phyloP scores from a whole-genome alignment of 768 basidiomycete genomes.

The Clathrus columnatus region DNA sequence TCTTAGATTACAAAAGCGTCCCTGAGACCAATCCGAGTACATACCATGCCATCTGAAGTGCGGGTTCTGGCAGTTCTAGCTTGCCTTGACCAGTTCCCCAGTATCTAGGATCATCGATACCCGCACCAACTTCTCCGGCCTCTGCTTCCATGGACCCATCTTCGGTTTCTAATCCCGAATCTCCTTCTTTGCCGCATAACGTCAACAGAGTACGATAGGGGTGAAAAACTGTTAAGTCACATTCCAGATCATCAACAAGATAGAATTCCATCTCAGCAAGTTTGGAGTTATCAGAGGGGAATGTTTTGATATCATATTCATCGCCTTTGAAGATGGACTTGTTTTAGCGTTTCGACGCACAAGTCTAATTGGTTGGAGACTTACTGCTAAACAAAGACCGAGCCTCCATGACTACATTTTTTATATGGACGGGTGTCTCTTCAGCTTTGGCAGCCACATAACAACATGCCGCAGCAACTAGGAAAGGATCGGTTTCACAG shows the following conservation, averaged over 20 bases:
- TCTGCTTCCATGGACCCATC: conserved; percentile 34
- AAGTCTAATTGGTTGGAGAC: background rate
- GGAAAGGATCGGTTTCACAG: conserved; percentile 91
- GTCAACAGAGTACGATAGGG: conserved; percentile 85
- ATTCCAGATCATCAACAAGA: conserved; percentile 92
- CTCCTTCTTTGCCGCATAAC: conserved; percentile 57
- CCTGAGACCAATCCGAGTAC: conserved; percentile 16
- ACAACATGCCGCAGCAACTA: conserved; percentile 87
- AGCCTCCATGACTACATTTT: conserved; percentile 81
- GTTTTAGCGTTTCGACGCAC: background rate
- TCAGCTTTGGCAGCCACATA: conserved; percentile 98
- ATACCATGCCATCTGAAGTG: conserved; percentile 88
- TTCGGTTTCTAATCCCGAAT: conserved; percentile 28
- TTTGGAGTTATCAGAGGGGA: conserved; percentile 81
- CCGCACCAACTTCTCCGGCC: conserved; percentile 43
- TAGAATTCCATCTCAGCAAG: conserved; percentile 99
- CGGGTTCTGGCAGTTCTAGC: conserved; percentile 64
- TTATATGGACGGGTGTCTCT: conserved; percentile 92
- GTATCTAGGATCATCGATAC: conserved; percentile 50
- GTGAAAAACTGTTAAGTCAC: conserved; percentile 88
- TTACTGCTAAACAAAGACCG: conserved; percentile 63
- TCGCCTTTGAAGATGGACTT: conserved; percentile 31
- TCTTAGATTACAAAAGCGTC: background rate
- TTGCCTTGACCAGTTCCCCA: conserved; percentile 79
- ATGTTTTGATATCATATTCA: conserved; percentile 67